phyloP scores from a whole-genome alignment of 164 flowering plant species.

The Protea cynaroides region DNA sequence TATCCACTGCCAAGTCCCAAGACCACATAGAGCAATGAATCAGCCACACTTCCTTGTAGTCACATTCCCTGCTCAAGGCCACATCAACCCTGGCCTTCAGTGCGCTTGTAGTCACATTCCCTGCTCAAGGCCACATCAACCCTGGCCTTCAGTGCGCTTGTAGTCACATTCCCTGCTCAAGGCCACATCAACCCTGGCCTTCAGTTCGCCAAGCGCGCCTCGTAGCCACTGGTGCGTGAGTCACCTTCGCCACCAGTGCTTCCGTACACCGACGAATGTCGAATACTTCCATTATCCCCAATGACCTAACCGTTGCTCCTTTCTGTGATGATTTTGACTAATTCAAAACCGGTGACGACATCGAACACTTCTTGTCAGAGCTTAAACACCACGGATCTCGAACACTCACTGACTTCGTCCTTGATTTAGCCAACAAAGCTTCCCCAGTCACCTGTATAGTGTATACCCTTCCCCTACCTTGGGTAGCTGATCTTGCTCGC shows the following conservation, averaged over 20 bases:
- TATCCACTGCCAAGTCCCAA: no score
- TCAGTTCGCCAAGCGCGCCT: conserved; percentile 27
- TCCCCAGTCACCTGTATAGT: conserved; percentile 11
- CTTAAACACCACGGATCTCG: conserved; percentile 6
- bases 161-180: no score
- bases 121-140: no score
- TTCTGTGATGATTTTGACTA: conserved; percentile 21
- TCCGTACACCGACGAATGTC: conserved; percentile 11
- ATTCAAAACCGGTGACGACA: background rate
- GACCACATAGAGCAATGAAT: no score
- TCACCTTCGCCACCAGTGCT: conserved; percentile 23
- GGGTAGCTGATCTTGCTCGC: conserved; percentile 18
- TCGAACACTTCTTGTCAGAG: background rate
- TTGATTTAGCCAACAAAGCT: background rate
- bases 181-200: conserved; percentile 32
- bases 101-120: no score
- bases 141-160: no score
- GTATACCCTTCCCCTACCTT: conserved; percentile 14
- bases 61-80: conserved; percentile 21
- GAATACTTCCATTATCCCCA: background rate
- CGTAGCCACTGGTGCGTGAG: conserved; percentile 11
- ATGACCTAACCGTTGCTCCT: conserved; percentile 12
- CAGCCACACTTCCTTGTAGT: conserved; percentile 19
- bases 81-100: no score
- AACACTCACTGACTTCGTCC: conserved; percentile 4